Evolutionary conservation across 305 asterid species (phyloP), one percentile per base, ranked within the genome.

Genomic region (Fraxinus velutina): DNA sequence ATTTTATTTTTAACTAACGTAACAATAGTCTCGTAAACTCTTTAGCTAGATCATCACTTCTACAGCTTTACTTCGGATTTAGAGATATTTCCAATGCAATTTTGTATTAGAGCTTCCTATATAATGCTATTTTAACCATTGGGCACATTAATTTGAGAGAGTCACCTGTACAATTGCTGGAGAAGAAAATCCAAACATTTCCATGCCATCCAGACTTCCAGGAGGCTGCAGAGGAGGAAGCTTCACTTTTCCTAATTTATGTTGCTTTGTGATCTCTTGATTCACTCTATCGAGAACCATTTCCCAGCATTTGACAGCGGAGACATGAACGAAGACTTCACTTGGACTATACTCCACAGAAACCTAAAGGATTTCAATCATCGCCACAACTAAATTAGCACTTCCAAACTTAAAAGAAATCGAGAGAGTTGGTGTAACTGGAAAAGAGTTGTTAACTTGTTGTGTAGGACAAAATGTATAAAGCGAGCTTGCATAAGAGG

Each of bases 161-260:
- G 75, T 50, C 75, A 89, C 99, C 98, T 92, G 99, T 77, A 93
- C 85, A 82, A 96, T 94, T 77, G 91, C 89, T 30, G 98, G 97
- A 27, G 99, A 92, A 79, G 96, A 87, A 84, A 96, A 93, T 79
- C 99, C 99, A 85, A 96, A 96, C 99, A 96, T 96, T 84, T 94
- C 98, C 90, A 94, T 89, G 86, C 99, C 99, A 68, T 94, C 98
- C 34, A 93, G 84, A 89, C 99, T 96, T 82, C 98, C 98, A 52
- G 97, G 98, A 76, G 99, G 99, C 90, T 94, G 98, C 90, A 94
- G 82, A 84, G 98, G 98, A 82, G 94, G 97, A 84, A 96, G 99
- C 34, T 90, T 91, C 8, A 8, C 68, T 76, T 80, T 92, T 83
- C 97, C 97, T 39, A 93, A 86, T 87, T 91, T 96, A 82, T 93